Evolutionary conservation across 495 filamentous ascomycete genomes (phyloP).

Genomic region (Lentithecium fluviatile): DNA sequence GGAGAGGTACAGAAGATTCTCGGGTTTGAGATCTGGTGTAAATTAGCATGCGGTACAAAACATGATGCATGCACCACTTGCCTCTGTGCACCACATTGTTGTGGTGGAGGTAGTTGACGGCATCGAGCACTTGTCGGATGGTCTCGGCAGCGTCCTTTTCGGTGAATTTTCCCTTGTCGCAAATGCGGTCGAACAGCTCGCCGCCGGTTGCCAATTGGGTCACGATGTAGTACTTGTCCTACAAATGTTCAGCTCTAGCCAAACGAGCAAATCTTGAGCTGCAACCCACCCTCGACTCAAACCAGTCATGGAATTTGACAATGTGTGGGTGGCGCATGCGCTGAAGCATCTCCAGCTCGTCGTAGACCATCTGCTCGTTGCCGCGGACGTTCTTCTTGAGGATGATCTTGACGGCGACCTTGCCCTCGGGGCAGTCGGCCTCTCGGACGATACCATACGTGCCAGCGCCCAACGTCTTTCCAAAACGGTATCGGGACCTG

Average conservation of each 20-base stretch:
- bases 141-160: slow-evolving; percentile 98
- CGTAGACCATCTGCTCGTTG: slow-evolving; percentile 97
- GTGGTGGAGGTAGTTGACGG: slow-evolving; percentile 90
- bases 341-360: slow-evolving; percentile 92
- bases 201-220: slow-evolving; percentile 95
- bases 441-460: slow-evolving; percentile 99
- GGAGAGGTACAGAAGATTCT: slow-evolving; percentile 94
- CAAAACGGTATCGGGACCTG: slow-evolving; percentile 85
- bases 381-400: slow-evolving; percentile 99
- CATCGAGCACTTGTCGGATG: slow-evolving; percentile 90
- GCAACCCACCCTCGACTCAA: slow-evolving; percentile 78
- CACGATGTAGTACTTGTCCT: slow-evolving; percentile 99
- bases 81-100: slow-evolving; percentile 97
- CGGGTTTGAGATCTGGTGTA: slow-evolving; percentile 84
- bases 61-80: slow-evolving; percentile 41
- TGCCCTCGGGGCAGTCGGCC: slow-evolving; percentile 76
- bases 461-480: slow-evolving; percentile 88
- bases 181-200: slow-evolving; percentile 97
- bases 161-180: slow-evolving; percentile 96
- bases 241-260: slow-evolving; percentile 11
- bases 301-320: slow-evolving; percentile 98
- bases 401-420: slow-evolving; percentile 98
- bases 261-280: background rate
- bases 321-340: slow-evolving; percentile 90
- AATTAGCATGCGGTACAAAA: slow-evolving; percentile 6